phyloP scores from a whole-genome alignment of 257 asterid species.

The Solanum lignicaule region DNA sequence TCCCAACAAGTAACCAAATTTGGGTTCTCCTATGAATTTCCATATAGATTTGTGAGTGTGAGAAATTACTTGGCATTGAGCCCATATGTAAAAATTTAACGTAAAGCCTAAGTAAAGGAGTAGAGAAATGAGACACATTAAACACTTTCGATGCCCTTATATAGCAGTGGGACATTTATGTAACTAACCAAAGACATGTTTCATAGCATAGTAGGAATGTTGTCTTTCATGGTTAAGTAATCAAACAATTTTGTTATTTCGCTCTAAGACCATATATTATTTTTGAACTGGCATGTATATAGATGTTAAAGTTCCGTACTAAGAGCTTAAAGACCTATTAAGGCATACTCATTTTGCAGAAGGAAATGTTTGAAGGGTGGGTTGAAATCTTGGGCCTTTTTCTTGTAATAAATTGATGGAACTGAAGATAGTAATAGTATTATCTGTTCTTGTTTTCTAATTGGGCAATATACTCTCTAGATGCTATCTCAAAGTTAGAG shows the following conservation, averaged over 20 bases:
- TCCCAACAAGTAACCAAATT: neutral
- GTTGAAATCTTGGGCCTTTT: neutral
- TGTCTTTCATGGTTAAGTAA: neutral
- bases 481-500: slow-evolving; percentile 73
- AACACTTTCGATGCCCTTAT: neutral
- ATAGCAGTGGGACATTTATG: neutral
- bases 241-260: neutral
- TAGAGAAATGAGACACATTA: neutral
- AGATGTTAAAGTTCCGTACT: neutral
- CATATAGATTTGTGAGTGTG: neutral
- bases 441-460: neutral
- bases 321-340: neutral
- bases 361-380: neutral
- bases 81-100: neutral
- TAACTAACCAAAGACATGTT: neutral
- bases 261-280: neutral
- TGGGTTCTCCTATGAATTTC: neutral
- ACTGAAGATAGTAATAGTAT: neutral
- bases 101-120: neutral
- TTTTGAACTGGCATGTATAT: neutral
- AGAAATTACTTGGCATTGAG: neutral
- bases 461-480: slow-evolving; percentile 21
- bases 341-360: neutral
- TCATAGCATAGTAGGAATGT: neutral
- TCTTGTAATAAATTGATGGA: neutral